Percentiles rank a stretch among this genome's conserved stretches.
These are phyloP conservation scores for Macrophomina phaseolina DNA, from an alignment of 2,329 filamentous ascomycete genomes.

Conservation along the genomic window DNA sequence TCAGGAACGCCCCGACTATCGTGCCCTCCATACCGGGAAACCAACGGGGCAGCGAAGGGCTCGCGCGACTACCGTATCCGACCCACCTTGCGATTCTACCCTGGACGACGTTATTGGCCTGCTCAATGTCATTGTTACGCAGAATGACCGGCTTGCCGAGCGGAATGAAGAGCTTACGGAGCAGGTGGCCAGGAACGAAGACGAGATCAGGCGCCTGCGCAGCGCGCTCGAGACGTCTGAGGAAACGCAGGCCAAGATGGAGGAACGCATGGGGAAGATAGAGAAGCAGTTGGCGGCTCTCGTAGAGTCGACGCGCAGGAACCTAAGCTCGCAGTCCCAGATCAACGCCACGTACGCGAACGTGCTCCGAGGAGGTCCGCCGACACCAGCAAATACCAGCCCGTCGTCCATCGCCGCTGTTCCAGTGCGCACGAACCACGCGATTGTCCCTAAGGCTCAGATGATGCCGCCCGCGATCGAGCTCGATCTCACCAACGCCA, in stretches of 20 bases:
- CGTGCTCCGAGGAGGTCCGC: neutral
- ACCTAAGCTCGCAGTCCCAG: neutral
- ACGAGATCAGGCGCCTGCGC: neutral
- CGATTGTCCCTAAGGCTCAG: neutral
- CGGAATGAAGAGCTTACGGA: neutral
- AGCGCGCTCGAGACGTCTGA: neutral
- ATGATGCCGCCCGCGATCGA: neutral
- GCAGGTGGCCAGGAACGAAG: neutral
- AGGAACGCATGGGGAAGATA: neutral
- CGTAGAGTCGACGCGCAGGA: neutral
- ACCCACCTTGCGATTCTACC: neutral
- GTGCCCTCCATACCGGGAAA: neutral
- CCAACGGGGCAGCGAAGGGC: neutral
- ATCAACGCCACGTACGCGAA: neutral
- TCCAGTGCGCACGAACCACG: neutral
- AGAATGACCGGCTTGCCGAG: constrained; percentile 1
- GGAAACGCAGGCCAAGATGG: neutral
- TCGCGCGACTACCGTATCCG: neutral
- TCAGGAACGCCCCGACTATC: neutral
- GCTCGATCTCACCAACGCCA: neutral
- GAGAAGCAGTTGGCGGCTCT: neutral
- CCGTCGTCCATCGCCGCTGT: neutral
- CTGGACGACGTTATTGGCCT: neutral
- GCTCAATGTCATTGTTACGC: neutral
- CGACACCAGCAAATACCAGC: neutral